Base-by-base conservation (phyloP, 805 yeast species). In the Candida glaebosa region DNA sequence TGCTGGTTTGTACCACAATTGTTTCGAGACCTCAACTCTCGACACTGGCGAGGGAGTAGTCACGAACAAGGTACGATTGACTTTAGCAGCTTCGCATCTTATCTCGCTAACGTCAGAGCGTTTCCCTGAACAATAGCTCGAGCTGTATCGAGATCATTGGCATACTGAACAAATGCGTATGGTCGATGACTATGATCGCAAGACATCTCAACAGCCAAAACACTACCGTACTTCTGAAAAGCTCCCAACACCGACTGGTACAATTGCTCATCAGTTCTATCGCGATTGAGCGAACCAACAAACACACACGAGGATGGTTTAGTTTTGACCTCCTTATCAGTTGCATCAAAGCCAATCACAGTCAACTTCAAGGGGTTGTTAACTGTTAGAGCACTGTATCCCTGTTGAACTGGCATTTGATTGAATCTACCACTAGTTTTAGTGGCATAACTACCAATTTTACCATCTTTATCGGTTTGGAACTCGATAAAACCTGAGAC, bases 141-240 rank as follows among this genome's bases (percentile, higher is more conserved):
- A 46, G 73, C 70, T 3, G 95, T 89, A 48, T 84, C 90, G 6
- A 63, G 67, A 47, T 84, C 91, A 43, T 68, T 78, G 5, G 78
- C 69, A 58, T 85, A 89, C 63, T 89, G 96, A 35, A 89, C 96
- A 72, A 89, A 89, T 0, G 96, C 96, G 62, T 89, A 89, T 2
- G 96, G 96, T 36, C 96, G 43, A 54, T 84, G 83, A 17, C 79
- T 71, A n/a, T 84, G 79, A 64, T 89, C 96, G 40, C 96, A 71
- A 43, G 88, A 70, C 2, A 89, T 95, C 56, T 89, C 88, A 12
- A 87, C 95, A 17, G 83, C 65, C 2, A 81, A 71, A 31, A 87
- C 66, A 31, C 73, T 67, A 6, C 96, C 96, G 80, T 82, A 89
- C 43, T 77, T 69, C 44, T 69, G 62, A 51, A 89, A 87, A 55